Percentiles rank a stretch among this genome's conserved stretches.
These are phyloP conservation scores for Serpula lacrymans DNA, from an alignment of 768 basidiomycete species.

Conservation along the genomic window DNA sequence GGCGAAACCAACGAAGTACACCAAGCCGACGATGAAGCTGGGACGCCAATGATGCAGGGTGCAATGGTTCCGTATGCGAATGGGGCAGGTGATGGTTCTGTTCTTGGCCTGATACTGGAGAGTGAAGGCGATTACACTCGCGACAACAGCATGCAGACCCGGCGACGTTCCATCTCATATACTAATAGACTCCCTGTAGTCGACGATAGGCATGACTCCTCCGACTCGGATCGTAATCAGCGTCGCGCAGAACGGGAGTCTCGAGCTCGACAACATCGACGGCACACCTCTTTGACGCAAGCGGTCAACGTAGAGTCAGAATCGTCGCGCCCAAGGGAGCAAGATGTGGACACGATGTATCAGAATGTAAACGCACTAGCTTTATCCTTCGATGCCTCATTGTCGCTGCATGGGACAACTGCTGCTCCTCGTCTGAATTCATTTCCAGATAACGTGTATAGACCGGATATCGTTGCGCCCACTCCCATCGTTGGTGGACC, in stretches of 20 bases:
- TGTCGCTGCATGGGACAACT: conserved; percentile 21
- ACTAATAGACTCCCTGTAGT: conserved; percentile 10
- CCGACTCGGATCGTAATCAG: conserved; percentile 15
- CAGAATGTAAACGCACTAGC: conserved; percentile 28
- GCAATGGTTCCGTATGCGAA: conserved; percentile 19
- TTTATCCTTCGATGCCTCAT: conserved; percentile 34
- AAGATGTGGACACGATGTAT: conserved; percentile 11
- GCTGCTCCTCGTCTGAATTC: conserved; percentile 18
- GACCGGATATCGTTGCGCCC: conserved; percentile 30
- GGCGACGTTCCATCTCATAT: conserved; percentile 16
- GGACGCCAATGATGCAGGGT: conserved; percentile 17
- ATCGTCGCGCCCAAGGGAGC: too few relatives aligned
- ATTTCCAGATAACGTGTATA: conserved; percentile 7
- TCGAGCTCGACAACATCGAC: conserved; percentile 13
- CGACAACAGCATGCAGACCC: conserved; percentile 10
- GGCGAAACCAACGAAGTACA: conserved; percentile 10
- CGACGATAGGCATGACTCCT: too few relatives aligned
- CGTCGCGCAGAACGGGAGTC: conserved; percentile 23
- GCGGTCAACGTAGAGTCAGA: conserved; percentile 14
- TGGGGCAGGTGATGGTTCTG: conserved; percentile 15
- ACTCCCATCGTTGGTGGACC: conserved; percentile 32
- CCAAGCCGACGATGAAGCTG: conserved; percentile 12
- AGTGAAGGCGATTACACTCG: conserved; percentile 22
- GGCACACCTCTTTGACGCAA: conserved; percentile 19
- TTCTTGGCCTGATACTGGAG: conserved; percentile 29